phyloP scores from a whole-genome alignment of 78 protist genomes.

The Bigelowiella natans region DNA sequence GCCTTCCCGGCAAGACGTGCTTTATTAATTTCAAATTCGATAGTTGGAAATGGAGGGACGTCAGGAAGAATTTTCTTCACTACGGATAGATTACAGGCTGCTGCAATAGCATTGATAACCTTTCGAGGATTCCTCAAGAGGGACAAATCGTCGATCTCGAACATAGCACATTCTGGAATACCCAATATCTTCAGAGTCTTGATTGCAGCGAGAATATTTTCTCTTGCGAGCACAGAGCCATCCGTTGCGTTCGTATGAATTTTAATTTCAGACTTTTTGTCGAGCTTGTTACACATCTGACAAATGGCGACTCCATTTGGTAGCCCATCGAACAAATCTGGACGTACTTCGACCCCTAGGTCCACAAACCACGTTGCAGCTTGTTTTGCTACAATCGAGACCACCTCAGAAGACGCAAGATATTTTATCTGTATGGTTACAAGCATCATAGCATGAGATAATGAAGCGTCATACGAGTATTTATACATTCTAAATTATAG shows the following conservation, averaged over 20 bases:
- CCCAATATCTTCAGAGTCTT: neutral
- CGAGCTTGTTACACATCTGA: neutral
- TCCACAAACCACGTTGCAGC: neutral
- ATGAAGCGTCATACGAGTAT: too few relatives aligned
- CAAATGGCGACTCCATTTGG: neutral
- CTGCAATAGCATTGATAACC: neutral
- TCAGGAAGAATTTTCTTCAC: neutral
- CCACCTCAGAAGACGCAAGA: neutral
- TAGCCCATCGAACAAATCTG: neutral
- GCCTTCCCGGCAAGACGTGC: too few relatives aligned
- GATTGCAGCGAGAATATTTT: neutral
- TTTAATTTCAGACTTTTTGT: neutral
- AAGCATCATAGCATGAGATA: too few relatives aligned
- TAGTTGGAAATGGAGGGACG: neutral
- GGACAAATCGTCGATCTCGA: neutral
- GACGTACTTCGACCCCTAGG: neutral
- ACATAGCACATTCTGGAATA: neutral
- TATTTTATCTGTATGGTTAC: too few relatives aligned
- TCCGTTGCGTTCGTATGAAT: neutral
- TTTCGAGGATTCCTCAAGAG: neutral
- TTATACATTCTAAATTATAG: too few relatives aligned
- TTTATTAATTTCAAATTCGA: neutral
- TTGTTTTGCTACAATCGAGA: neutral
- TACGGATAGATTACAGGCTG: neutral
- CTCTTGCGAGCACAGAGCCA: neutral